These are phyloP conservation scores for Hypoxylon sp. DNA, from an alignment of 2,329 filamentous ascomycete genomes.

Conservation along the genomic window DNA sequence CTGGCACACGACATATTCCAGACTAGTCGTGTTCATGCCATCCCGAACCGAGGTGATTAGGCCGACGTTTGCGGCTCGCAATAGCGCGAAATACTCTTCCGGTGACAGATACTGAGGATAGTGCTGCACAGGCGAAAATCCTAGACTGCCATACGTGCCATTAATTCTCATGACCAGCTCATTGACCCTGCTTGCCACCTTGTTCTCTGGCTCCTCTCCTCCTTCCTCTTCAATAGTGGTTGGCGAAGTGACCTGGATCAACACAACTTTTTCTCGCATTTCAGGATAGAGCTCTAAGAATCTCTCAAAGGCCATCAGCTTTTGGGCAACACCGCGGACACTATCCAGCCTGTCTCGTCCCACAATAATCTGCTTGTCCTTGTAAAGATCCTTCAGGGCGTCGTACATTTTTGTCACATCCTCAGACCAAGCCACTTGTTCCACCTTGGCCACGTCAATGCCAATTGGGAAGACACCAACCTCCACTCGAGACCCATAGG, in stretches of 20 bases:
- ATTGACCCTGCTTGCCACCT: constrained; percentile 88
- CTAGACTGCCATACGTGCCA: constrained; percentile 86
- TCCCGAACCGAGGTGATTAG: constrained; percentile 96
- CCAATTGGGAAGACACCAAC: constrained; percentile 96
- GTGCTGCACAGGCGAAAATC: constrained; percentile 92
- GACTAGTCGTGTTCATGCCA: constrained; percentile 96
- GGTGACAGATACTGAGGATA: constrained; percentile 92
- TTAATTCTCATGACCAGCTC: constrained; percentile 94
- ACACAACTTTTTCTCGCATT: constrained; percentile 90
- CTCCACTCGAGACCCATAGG: constrained; percentile 88
- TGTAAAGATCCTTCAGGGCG: constrained; percentile 80
- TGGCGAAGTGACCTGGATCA: constrained; percentile 95
- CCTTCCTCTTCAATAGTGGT: constrained; percentile 84
- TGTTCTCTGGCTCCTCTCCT: constrained; percentile 80
- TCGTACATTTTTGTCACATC: constrained; percentile 78
- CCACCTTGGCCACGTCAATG: constrained; percentile 86
- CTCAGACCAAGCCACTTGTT: constrained; percentile 78
- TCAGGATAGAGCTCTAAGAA: constrained; percentile 92
- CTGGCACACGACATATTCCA: constrained; percentile 95
- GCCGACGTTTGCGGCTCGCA: constrained; percentile 89
- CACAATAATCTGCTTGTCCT: constrained; percentile 94
- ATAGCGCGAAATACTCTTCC: constrained; percentile 94
- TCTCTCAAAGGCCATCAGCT: constrained; percentile 91
- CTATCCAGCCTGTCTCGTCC: constrained; percentile 94
- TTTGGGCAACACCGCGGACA: constrained; percentile 93